Base-by-base conservation (phyloP, 2,329 filamentous ascomycete species). In the Penicillium sp. region DNA sequence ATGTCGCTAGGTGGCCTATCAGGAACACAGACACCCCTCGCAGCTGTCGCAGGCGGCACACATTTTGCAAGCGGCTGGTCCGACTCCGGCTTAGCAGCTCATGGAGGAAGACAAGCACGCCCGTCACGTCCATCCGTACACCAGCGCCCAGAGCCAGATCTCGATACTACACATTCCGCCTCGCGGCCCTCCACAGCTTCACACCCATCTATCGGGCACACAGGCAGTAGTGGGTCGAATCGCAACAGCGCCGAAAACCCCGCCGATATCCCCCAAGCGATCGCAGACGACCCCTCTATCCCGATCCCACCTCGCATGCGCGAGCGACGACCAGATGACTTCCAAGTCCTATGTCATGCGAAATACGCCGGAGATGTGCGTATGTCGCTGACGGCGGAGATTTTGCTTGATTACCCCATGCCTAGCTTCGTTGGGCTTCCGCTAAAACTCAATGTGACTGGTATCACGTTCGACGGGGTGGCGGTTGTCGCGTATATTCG, bases 351-450 rank as follows among this genome's bases (percentile, higher is more conserved):
- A 6, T 93, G 96, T 68, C 89, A 93, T 63, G 93, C 96, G 58
- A 87, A 87, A 55, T 99, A 99, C 75, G 85, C 88, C 2, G 95
- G 95, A 31, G 90, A 97, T 69, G 84, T 99, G 57, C 87, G 88
- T 63, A 84, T 99, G 56, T 91, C 92, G 59, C 81, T 99, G 49
- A 98, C 95, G 24, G 93, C 95, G 0, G 93, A 98, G 75, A 96
- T 99, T 43, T 81, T 98, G 31, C 86, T 99, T 33, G 95, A 99
- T 75, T 99, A 99, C 73, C 95, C 95, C 1, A 98, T 98, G 91
- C 93, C 93, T 41, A 96, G 91, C 78, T 99, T 99, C 69, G 93
- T 98, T 2, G 92, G 93, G 13, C 93, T 99, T 59, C 95, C 95
- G 1, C 83, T 99, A 47, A 93, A 95, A 73, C 82, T 99, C 26